Percentiles rank a stretch among this genome's conserved stretches.
These are phyloP conservation scores for Pyrenophora tritici-repentis DNA, from an alignment of 2,329 filamentous ascomycete genomes.

Conservation along the genomic window DNA sequence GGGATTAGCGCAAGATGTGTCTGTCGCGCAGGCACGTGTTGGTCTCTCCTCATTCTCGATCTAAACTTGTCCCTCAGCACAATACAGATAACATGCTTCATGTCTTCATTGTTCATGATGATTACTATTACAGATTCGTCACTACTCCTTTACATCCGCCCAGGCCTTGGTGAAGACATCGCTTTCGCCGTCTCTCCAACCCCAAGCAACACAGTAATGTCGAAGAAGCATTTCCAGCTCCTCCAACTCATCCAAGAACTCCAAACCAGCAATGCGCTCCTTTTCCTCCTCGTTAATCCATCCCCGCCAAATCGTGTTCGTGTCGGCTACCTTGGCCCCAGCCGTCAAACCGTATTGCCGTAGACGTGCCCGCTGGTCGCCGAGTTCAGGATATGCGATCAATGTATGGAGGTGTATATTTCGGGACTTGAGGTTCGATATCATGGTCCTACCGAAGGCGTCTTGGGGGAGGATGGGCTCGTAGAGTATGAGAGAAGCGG, in stretches of 20 bases:
- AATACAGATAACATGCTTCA: background rate
- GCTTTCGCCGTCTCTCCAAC: slow-evolving; percentile 64
- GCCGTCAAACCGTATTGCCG: slow-evolving; percentile 66
- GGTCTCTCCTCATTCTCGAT: background rate
- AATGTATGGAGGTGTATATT: slow-evolving; percentile 86
- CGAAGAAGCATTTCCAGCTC: slow-evolving; percentile 86
- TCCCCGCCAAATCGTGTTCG: slow-evolving; percentile 72
- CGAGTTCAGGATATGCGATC: slow-evolving; percentile 69
- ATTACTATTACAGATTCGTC: background rate
- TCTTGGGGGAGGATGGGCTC: slow-evolving; percentile 86
- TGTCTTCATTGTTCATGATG: too few relatives aligned
- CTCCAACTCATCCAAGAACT: slow-evolving; percentile 93
- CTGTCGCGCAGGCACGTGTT: slow-evolving; percentile 11
- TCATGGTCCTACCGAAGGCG: slow-evolving; percentile 89
- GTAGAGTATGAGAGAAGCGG: slow-evolving; percentile 73
- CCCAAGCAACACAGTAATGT: slow-evolving; percentile 93
- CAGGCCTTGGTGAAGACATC: slow-evolving; percentile 43
- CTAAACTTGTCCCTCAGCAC: background rate
- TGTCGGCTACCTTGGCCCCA: slow-evolving; percentile 62
- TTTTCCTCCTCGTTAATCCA: slow-evolving; percentile 77
- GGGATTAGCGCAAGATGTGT: slow-evolving; percentile 18
- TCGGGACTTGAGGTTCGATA: slow-evolving; percentile 80
- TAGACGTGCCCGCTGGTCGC: slow-evolving; percentile 71
- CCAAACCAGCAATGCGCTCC: slow-evolving; percentile 75
- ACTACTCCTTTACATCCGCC: slow-evolving; percentile 27